Evolutionary conservation across 352 stramenopile species (phyloP), one percentile per base, ranked within the genome.

Genomic region (Bremia lactucae): DNA sequence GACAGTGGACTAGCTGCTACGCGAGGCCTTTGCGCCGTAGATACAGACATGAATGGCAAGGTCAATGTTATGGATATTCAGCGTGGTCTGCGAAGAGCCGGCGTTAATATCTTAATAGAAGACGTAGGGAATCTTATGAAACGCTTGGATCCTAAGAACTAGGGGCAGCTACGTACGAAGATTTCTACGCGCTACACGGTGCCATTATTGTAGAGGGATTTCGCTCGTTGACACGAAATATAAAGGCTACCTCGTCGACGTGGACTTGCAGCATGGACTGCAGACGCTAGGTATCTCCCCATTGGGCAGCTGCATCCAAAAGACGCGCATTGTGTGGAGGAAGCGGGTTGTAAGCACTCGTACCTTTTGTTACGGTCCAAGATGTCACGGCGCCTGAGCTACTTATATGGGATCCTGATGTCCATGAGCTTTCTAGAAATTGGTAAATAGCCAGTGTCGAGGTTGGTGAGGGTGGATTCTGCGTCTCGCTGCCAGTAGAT

Each of bases 401-500:
- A 37, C 68, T 90, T 31, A 44, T 87, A 20, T 90, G 77, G 77
- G 77, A 90, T 42, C 77, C 77, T 11, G 65, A 82, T 46, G 72
- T 90, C n/a, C 77, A 74, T n/a, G 50, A 84, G 38, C 55, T 90
- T 25, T 87, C 74, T 41, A 87, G 87, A 68, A 74, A 87, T 49
- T 90, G 77, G 77, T 90, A 74, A 74, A 77, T 87, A 58, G 63
- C 77, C 38, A 87, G 74, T 39, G 72, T 90, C n/a, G 77, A 90
- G 40, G 49, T 90, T 19, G 77, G 77, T 14, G 77, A 90, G 44
- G 72, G 74, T 24, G 77, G 77, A 4, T 46, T 85, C 19, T 74
- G 77, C 13, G 77, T 59, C 4, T 74, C 77, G 2, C 36, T 90
- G 39, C 61, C 70, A n/a, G n/a, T n/a, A 19, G 54, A 69, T 36